Percentiles rank a stretch among this genome's conserved stretches.
phyloP scores from a whole-genome alignment of 1,284 basidiomycete species.

The Tilletia walkeri region DNA sequence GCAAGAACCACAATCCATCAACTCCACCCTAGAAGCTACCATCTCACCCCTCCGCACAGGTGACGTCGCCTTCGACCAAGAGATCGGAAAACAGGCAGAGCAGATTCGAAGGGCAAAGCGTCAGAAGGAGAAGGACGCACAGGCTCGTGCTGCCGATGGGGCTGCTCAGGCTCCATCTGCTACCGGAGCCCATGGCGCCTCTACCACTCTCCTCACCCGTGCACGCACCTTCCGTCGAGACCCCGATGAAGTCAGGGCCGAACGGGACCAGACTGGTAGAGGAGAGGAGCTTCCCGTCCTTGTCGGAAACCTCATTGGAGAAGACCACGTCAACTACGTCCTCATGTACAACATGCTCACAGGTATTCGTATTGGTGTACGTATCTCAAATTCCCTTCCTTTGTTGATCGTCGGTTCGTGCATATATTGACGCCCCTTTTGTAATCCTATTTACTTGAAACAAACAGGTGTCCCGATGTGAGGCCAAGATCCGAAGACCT shows the following conservation, averaged over 20 bases:
- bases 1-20: background rate
- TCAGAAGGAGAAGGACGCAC: slow-evolving; percentile 38
- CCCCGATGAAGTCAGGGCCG: slow-evolving; percentile 23
- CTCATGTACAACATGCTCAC: slow-evolving; percentile 99
- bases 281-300: slow-evolving; percentile 61
- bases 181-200: slow-evolving; percentile 25
- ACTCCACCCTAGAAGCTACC: background rate
- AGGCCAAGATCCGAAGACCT: slow-evolving; percentile 85
- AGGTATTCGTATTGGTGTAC: slow-evolving; percentile 80
- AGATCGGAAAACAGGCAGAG: slow-evolving; percentile 49
- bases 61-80: slow-evolving; percentile 51
- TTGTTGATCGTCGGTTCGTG: background rate
- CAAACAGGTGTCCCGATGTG: slow-evolving; percentile 78
- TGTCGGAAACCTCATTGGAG: slow-evolving; percentile 91
- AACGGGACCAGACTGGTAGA: background rate
- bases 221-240: slow-evolving; percentile 18
- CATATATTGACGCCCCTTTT: background rate
- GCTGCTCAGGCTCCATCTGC: slow-evolving; percentile 20
- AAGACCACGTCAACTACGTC: slow-evolving; percentile 96
- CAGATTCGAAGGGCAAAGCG: slow-evolving; percentile 43
- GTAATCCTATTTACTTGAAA: background rate
- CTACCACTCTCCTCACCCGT: background rate
- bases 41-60: slow-evolving; percentile 36
- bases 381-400: background rate
- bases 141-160: background rate